Percentiles rank a stretch among this genome's conserved stretches.
Conservation (phyloP, 2,329 filamentous ascomycete species). For the Xylaria hypoxylon region DNA sequence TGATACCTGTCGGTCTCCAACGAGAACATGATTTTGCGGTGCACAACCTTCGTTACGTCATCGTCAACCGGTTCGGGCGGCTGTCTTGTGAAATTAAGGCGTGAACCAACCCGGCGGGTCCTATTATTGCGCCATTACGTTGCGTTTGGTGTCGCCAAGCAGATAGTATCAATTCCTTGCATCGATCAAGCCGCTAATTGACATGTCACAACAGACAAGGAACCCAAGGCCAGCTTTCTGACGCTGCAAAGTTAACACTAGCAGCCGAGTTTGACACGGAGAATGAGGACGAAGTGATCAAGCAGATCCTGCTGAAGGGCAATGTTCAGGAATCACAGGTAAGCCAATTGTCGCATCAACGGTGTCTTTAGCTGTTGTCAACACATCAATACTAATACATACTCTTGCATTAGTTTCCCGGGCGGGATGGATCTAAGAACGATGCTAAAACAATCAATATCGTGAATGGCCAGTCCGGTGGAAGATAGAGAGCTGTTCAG, state of each 20-base stretch:
- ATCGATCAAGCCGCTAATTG: constrained; percentile 37
- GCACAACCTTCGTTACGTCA: background rate
- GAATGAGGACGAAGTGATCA: constrained; percentile 83
- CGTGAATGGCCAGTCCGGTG: constrained; percentile 55
- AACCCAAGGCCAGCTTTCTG: constrained; percentile 81
- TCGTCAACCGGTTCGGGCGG: background rate
- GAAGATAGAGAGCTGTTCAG: constrained; percentile 38
- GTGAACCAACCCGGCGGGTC: background rate
- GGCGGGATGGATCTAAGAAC: constrained; percentile 65
- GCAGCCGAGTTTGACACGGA: constrained; percentile 89
- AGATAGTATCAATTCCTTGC: background rate
- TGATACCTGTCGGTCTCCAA: background rate
- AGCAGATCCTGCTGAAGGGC: constrained; percentile 83
- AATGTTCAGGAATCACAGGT: constrained; percentile 71
- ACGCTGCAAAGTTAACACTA: constrained; percentile 78
- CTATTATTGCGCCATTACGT: background rate
- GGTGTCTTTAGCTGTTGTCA: background rate
- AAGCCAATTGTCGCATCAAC: constrained; percentile 38
- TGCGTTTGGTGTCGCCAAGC: background rate
- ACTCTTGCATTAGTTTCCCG: constrained; percentile 58
- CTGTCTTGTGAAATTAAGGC: background rate
- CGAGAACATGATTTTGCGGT: background rate
- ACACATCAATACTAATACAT: background rate
- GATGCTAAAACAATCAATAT: constrained; percentile 60
- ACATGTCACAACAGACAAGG: constrained; percentile 73